Evolutionary conservation across 2,329 filamentous ascomycete species (phyloP).

Genomic region (Penicillium glabrum): DNA sequence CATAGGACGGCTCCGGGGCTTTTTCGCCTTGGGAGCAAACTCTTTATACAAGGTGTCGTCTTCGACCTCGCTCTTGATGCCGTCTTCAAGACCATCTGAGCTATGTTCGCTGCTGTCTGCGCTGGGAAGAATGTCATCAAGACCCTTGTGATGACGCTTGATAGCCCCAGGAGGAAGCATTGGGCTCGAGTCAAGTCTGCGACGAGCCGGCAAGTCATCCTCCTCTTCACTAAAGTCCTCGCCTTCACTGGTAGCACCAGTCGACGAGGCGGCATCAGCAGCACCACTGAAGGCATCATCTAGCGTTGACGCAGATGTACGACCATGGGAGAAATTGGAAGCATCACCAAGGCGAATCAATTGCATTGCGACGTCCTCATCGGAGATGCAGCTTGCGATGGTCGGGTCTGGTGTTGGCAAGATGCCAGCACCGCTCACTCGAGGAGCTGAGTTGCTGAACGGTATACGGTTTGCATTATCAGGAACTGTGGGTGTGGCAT

Average conservation of each 20-base stretch:
- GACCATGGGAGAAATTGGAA: constrained; percentile 88
- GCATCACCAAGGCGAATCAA: constrained; percentile 94
- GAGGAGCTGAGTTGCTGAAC: constrained; percentile 42
- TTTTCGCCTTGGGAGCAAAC: constrained; percentile 48
- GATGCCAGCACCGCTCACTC: constrained; percentile 55
- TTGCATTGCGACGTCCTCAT: constrained; percentile 96
- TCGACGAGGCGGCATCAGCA: constrained; percentile 81
- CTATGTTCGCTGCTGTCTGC: constrained; percentile 62
- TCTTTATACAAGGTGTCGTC: constrained; percentile 38
- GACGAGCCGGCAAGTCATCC: constrained; percentile 51
- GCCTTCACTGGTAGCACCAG: constrained; percentile 77
- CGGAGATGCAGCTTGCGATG: constrained; percentile 92
- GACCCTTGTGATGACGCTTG: constrained; percentile 49
- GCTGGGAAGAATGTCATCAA: constrained; percentile 56
- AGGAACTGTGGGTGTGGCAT: constrained; percentile 59
- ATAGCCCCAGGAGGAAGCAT: constrained; percentile 46
- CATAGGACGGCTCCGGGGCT: constrained; percentile 51
- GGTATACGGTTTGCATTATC: constrained; percentile 64
- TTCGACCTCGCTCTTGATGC: constrained; percentile 57
- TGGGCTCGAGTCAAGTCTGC: constrained; percentile 45
- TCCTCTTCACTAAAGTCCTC: constrained; percentile 64
- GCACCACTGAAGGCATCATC: constrained; percentile 92
- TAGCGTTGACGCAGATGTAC: constrained; percentile 87
- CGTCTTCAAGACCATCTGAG: constrained; percentile 59
- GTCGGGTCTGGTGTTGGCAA: constrained; percentile 96